Percentiles rank a stretch among this genome's conserved stretches.
Conservation (phyloP, 2,329 filamentous ascomycete species). For the Neoascochyta sp. region DNA sequence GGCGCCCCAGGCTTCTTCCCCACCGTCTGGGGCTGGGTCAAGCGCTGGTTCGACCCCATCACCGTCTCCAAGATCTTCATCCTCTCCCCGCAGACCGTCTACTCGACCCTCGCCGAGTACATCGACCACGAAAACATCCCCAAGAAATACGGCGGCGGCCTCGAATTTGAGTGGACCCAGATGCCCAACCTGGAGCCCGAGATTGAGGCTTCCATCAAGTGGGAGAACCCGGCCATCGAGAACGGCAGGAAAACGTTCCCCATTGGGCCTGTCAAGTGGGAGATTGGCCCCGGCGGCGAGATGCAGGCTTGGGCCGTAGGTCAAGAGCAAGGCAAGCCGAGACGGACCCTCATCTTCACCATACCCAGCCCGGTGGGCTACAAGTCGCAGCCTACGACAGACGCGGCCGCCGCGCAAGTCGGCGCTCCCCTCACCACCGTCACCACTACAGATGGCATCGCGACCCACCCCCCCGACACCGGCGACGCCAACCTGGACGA, state of each 20-base stretch:
- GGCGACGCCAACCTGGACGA: slow-evolving; percentile 16
- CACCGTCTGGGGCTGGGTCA: slow-evolving; percentile 92
- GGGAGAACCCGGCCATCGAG: slow-evolving; percentile 35
- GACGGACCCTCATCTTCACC: slow-evolving; percentile 40
- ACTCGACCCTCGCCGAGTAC: slow-evolving; percentile 72
- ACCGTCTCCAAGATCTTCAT: slow-evolving; percentile 94
- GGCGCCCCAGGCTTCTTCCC: slow-evolving; percentile 88
- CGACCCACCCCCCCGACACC: slow-evolving; percentile 35
- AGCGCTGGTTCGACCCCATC: slow-evolving; percentile 86
- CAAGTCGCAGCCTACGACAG: slow-evolving; percentile 24
- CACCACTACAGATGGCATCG: slow-evolving; percentile 31
- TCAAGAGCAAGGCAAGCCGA: slow-evolving; percentile 40
- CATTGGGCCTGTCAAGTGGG: slow-evolving; percentile 48
- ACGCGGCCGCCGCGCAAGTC: slow-evolving; percentile 25
- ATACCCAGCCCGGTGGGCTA: slow-evolving; percentile 32
- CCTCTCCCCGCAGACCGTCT: slow-evolving; percentile 67
- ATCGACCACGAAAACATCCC: slow-evolving; percentile 82
- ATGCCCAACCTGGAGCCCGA: slow-evolving; percentile 65
- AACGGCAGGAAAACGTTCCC: slow-evolving; percentile 43
- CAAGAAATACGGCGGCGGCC: slow-evolving; percentile 80
- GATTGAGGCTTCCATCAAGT: slow-evolving; percentile 43
- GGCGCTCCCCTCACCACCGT: slow-evolving; percentile 29
- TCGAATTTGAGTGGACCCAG: slow-evolving; percentile 78
- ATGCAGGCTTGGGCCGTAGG: slow-evolving; percentile 47
- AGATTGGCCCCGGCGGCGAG: slow-evolving; percentile 40